These are phyloP conservation scores for Pseudozyma sp. DNA, from an alignment of 1,284 basidiomycete species.

Conservation along the genomic window DNA sequence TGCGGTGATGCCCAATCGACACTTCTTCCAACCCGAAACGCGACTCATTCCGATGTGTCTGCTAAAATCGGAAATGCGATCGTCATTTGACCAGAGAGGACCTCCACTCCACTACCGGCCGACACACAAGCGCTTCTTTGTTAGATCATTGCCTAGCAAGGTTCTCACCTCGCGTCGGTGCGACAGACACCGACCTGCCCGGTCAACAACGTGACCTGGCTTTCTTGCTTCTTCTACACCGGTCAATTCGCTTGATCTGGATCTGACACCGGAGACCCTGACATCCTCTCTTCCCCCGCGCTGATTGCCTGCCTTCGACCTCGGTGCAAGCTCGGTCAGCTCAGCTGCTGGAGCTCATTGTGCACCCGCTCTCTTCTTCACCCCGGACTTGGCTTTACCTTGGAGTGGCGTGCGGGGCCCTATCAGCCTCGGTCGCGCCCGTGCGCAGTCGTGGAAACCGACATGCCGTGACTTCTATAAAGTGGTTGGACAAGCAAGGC, in stretches of 20 bases:
- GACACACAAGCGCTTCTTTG: background rate
- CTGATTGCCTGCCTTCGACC: background rate
- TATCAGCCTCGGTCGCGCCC: too few species aligned
- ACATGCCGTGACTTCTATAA: too few species aligned
- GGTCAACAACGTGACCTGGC: background rate
- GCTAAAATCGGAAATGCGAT: conserved; percentile 12
- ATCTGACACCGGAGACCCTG: background rate
- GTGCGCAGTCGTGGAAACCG: background rate
- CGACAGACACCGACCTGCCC: conserved; percentile 1
- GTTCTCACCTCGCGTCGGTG: conserved; percentile 4
- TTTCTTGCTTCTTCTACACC: background rate
- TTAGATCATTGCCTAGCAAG: background rate
- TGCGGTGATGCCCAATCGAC: background rate
- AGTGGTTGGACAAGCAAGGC: too few species aligned
- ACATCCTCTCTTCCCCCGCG: background rate
- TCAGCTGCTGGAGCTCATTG: too few species aligned
- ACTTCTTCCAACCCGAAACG: conserved; percentile 15
- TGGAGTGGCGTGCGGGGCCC: too few species aligned
- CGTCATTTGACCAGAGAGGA: conserved; percentile 13
- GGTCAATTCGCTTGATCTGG: background rate
- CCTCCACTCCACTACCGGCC: conserved; percentile 35
- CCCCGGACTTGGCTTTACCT: too few species aligned
- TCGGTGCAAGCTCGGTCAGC: conserved; percentile 25
- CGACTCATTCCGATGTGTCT: conserved; percentile 25
- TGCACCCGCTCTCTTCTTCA: background rate